These are phyloP conservation scores for Inonotus hispidus DNA, from an alignment of 1,284 basidiomycete species.

Conservation along the genomic window DNA sequence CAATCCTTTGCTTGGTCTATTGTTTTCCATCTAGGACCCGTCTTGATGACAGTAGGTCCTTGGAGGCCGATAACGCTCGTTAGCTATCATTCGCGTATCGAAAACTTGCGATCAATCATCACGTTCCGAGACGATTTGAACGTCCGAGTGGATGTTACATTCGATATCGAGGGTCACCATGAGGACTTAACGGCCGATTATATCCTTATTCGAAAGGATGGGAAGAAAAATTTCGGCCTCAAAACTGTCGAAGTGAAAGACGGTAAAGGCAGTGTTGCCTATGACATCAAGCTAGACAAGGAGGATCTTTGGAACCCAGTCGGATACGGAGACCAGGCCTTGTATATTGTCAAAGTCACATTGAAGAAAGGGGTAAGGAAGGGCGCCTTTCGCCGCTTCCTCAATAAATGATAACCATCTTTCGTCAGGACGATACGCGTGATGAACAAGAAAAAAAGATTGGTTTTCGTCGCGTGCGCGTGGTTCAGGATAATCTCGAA, in stretches of 20 bases:
- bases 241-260: conserved; percentile 31
- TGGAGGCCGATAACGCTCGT: conserved; percentile 76
- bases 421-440: conserved; percentile 42
- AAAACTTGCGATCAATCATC: conserved; percentile 55
- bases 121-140: conserved; percentile 47
- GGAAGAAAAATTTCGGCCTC: conserved; percentile 35
- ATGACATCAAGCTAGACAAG: conserved; percentile 48
- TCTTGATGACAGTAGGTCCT: conserved; percentile 73
- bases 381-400: not conserved
- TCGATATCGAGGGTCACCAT: conserved; percentile 35
- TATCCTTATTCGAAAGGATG: conserved; percentile 32
- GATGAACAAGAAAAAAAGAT: conserved; percentile 54
- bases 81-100: conserved; percentile 56
- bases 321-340: conserved; percentile 74
- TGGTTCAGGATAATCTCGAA: conserved; percentile 72
- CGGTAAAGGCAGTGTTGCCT: conserved; percentile 39
- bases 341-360: conserved; percentile 59
- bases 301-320: conserved; percentile 80
- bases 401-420: not conserved
- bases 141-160: conserved; percentile 28
- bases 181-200: conserved; percentile 34
- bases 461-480: conserved; percentile 68
- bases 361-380: conserved; percentile 45
- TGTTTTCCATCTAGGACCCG: conserved; percentile 42
- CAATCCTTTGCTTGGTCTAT: conserved; percentile 1